These are phyloP conservation scores for Apocynum venetum DNA, from an alignment of 257 asterid genomes.

Conservation along the genomic window DNA sequence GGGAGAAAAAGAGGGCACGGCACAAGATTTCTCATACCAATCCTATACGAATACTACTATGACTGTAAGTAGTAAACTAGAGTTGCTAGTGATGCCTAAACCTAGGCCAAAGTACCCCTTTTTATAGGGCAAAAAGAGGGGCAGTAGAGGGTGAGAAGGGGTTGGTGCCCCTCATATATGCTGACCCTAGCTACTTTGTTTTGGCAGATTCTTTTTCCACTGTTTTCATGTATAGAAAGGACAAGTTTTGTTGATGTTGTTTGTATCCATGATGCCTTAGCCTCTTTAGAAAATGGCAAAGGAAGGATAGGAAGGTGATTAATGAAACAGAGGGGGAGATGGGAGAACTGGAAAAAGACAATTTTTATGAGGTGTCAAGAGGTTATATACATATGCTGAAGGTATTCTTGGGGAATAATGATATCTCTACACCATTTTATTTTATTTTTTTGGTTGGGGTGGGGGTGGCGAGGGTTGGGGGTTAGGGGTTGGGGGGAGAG, in stretches of 20 bases:
- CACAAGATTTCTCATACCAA: background rate
- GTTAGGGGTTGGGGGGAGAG: no score
- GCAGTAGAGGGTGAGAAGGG: background rate
- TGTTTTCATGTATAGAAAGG: background rate
- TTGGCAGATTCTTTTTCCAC: slow-evolving; percentile 4
- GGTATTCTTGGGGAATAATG: no score
- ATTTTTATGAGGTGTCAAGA: background rate
- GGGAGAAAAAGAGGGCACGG: background rate
- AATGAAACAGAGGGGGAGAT: background rate
- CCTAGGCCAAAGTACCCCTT: background rate
- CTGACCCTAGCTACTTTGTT: background rate
- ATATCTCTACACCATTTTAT: no score
- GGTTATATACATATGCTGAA: background rate
- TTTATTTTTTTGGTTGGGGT: no score
- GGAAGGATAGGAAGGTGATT: background rate
- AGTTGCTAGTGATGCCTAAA: slow-evolving; percentile 7
- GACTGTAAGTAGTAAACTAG: background rate
- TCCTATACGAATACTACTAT: background rate
- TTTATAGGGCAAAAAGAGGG: slow-evolving; percentile 8
- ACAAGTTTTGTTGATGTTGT: background rate
- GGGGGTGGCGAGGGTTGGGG: no score
- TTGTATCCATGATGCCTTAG: background rate
- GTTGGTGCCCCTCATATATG: slow-evolving; percentile 16
- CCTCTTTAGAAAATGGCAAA: slow-evolving; percentile 3
- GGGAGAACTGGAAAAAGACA: background rate